Base-by-base conservation (phyloP, 306 rosid genomes). In the Hippophae rhamnoides region DNA sequence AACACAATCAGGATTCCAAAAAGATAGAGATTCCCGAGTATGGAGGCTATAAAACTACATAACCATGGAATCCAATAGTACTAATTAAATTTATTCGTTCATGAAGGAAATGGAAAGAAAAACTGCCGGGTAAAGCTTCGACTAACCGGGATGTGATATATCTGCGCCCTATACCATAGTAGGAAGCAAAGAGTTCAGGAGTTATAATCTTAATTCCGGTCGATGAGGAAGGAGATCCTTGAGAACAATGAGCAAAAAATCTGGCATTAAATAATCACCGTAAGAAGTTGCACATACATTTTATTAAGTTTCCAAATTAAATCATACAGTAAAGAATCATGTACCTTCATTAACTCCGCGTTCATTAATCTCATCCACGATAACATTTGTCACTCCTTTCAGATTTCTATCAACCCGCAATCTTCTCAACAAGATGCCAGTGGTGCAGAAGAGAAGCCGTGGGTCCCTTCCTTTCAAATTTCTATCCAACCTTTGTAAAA, bases 281-380 rank as follows among this genome's bases (percentile, higher is more conserved):
- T 73, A 60, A 80, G 78, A 70, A 74, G 63, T 58, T 53, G 66
- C 56, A 77, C 47, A 4, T 52, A 60, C 38, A 27, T 27, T 27
- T 27, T 27, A 27, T 55, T 60, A 10, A 60, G 23, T 43, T 64
- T 72, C 46, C 23, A 79, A 72, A 70, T 47, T 51, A 49, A 65
- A 72, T 63, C 41, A 45, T 69, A 61, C 8, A 26, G 55, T 49
- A 57, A 51, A 74, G 58, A 48, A 76, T 61, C 54, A 31, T 44
- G 66, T 82, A 93, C 99, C 99, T 84, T 93, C 97, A 74, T 86
- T 89, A 89, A 93, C 86, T 72, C 99, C 99, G 25, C 99, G 97
- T 73, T 93, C 99, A 68, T 93, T 97, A 69, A 93, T 93, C 78
- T 93, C 99, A 69, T 93, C 97, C 63, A 88, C 99, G 75, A 88